Percentiles rank a stretch among this genome's conserved stretches.
Evolutionary conservation across 768 basidiomycete species (phyloP).

Genomic region (Mycena galericulata): DNA sequence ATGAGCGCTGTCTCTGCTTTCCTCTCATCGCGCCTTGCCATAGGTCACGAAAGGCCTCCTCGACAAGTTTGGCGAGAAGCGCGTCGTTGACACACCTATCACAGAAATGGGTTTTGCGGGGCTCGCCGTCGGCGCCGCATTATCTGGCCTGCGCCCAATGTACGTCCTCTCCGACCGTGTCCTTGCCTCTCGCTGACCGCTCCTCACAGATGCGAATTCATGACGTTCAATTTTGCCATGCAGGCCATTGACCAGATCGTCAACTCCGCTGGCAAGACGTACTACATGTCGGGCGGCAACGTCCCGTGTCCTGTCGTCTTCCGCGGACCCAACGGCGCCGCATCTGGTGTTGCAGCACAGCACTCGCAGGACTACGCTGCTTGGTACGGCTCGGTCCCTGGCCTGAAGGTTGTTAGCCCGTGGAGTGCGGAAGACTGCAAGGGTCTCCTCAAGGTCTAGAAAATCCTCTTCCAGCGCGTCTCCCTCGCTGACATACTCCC

Average conservation of each 20-base stretch:
- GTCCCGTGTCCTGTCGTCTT: conserved; percentile 99
- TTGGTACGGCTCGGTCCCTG: conserved; percentile 94
- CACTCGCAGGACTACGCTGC: conserved; percentile 98
- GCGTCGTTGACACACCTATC: conserved; percentile 96
- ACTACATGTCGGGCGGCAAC: conserved; percentile 99
- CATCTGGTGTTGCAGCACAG: conserved; percentile 95
- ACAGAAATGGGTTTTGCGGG: conserved; percentile 99
- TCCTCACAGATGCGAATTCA: conserved; percentile 90
- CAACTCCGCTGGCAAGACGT: conserved; percentile 99
- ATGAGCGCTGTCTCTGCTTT: neutral
- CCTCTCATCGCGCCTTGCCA: conserved; percentile 19
- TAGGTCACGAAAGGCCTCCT: conserved; percentile 98
- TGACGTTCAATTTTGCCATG: conserved; percentile 99
- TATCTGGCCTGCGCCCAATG: conserved; percentile 95
- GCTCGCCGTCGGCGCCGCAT: conserved; percentile 93
- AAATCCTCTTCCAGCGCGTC: conserved; percentile 14
- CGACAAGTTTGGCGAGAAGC: conserved; percentile 99
- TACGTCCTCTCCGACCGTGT: conserved; percentile 49
- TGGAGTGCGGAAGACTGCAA: conserved; percentile 99
- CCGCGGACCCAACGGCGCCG: conserved; percentile 99
- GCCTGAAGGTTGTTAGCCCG: conserved; percentile 97
- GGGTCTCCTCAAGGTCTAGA: conserved; percentile 90
- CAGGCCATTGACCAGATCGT: conserved; percentile 99
- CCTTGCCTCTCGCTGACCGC: conserved; percentile 26
- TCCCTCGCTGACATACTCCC: neutral